Evolutionary conservation across 208 protist genomes (phyloP), one percentile per base, ranked within the genome.

Genomic region (Crithidia acanthocephali): DNA sequence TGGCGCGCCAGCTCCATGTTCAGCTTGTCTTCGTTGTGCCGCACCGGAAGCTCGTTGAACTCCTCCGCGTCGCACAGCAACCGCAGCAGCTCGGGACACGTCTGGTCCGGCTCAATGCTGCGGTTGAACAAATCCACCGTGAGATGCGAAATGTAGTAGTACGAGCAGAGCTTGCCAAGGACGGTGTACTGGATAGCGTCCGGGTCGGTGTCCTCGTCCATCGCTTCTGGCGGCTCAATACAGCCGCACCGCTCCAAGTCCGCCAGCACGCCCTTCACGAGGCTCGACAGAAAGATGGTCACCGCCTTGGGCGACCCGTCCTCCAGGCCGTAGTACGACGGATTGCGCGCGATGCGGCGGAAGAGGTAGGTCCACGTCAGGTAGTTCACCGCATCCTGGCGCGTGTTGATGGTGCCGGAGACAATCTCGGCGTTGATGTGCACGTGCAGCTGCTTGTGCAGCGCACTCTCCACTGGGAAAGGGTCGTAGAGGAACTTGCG

Each of bases 291-390:
- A 72, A 95, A 98, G 57, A 90, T 76, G 10, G 91, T 94, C 47
- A 98, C 82, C 11, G 90, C 78, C 70, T 95, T 89, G 4, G 90
- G 90, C 23, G 90, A 88, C 59, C 85, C 83, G 68, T 98, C 95
- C 66, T 99, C 88, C 2, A 99, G 61, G 16, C 97, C 98, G 86
- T 99, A 99, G 87, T 99, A 99, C 9, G 97, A 95, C 27, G 99
- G 99, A 81, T 99, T 99, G 33, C 93, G 84, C 22, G 95, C 68
- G 16, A 99, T 84, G 33, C 99, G 86, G 23, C 98, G 92, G 86
- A 99, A 99, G 35, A 99, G 91, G 86, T 98, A 99, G 11, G 99
- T 99, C 98, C 99, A 99, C 16, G 98, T 99, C 23, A 99, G 81
- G 75, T 99, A 99, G 80, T 99, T 98, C 20, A 99, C 90, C 27